Base-by-base conservation (phyloP, 371 early-diverging fungal genomes). In the Mortierella sp. region DNA sequence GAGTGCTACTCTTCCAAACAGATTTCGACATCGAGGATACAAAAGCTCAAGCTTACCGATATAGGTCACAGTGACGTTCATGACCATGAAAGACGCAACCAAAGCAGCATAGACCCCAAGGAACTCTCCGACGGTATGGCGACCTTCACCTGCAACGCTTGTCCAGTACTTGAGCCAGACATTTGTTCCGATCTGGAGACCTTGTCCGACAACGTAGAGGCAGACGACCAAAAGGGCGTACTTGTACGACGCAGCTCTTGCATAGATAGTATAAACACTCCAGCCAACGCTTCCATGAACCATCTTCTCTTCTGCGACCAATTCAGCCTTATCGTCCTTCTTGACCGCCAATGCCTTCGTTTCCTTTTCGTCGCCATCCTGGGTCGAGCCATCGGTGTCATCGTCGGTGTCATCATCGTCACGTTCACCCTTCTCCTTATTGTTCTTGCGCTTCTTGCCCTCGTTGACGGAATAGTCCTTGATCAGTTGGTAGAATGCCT, bases 261-360 rank as follows among this genome's bases (percentile, higher is more conserved):
- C 72, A 66, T 92, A 93, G 43, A 82, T 75, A 9, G 42, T 56
- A 71, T 91, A 92, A 14, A 89, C 86, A 12, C 48, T 51, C 75
- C 75, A 80, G 39, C 78, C 57, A 32, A 92, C 91, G n/a, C 80
- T 71, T 27, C 93, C 92, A 42, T 79, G 75, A 8, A 84, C 86
- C 55, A 85, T 81, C 51, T 85, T 58, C 32, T 75, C 75, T n/a
- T 75, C 75, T 0, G 69, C 60, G 9, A 75, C 64, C 21, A 75
- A 34, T 39, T 60, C 75, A 8, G 69, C 75, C 72, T 82, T 88
- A 56, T 82, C 81, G 17, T 79, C 80, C 52, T 79, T 72, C 52
- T 79, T 73, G 64, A 81, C 83, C 41, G 82, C 82, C 15, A 81
- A 70, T 9, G 83, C 83, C 31, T 83, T 81, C 30, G 81, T 75